Conservation (phyloP, 257 asterid genomes). For the Solanum sejunctum region DNA sequence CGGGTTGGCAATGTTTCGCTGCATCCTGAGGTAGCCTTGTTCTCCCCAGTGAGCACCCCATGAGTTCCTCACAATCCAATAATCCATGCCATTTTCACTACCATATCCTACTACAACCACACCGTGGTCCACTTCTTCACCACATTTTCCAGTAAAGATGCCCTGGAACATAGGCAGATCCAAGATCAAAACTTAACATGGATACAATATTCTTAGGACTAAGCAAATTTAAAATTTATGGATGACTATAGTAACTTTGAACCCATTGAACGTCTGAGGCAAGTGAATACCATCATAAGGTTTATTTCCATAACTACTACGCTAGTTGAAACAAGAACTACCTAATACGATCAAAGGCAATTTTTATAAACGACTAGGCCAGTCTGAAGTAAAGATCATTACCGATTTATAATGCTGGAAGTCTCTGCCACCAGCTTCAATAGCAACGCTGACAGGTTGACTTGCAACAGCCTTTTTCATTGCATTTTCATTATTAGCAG, state of each 20-base stretch:
- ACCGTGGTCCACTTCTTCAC: conserved; percentile 58
- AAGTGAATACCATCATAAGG: not conserved
- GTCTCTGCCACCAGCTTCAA: conserved; percentile 64
- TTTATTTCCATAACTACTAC: not conserved
- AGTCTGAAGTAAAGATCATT: not conserved
- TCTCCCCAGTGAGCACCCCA: conserved; percentile 82
- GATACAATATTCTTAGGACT: too few relatives aligned
- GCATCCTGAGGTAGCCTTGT: conserved; percentile 58
- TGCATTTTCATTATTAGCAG: conserved; percentile 26
- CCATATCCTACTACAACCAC: conserved; percentile 70
- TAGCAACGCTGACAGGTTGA: conserved; percentile 56
- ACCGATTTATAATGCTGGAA: conserved; percentile 55
- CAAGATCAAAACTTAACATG: not conserved
- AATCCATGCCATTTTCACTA: conserved; percentile 34
- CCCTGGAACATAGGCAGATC: conserved; percentile 24
- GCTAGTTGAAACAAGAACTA: not conserved
- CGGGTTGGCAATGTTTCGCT: conserved; percentile 30
- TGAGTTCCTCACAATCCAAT: conserved; percentile 75
- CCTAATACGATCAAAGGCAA: not conserved
- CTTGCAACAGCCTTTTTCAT: conserved; percentile 38
- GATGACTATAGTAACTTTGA: too few relatives aligned
- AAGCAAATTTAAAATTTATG: too few relatives aligned
- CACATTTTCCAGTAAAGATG: conserved; percentile 51
- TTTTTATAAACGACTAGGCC: not conserved
- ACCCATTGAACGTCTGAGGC: not conserved